Conservation (phyloP, 495 filamentous ascomycete genomes). For the Lichenothelia convexa region DNA sequence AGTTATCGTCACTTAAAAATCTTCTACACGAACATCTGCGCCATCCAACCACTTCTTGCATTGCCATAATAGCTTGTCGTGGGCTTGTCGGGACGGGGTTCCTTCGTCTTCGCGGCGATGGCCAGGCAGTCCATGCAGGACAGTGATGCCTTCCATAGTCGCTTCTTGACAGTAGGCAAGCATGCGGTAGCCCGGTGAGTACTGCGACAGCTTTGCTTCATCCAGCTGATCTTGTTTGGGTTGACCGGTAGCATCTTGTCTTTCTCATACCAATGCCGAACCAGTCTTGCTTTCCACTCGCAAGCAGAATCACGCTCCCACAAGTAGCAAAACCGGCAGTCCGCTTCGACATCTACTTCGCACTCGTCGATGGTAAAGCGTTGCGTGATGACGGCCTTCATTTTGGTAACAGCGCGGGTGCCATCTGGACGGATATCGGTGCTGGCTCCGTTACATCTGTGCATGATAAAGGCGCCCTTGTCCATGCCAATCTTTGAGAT, state of each 20-base stretch:
- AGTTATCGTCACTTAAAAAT: no score
- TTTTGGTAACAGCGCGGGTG: conserved; percentile 15
- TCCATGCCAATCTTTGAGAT: conserved; percentile 11
- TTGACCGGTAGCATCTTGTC: conserved; percentile 13
- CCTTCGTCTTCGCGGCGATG: conserved; percentile 26
- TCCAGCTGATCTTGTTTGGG: conserved; percentile 10
- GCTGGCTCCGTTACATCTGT: conserved; percentile 13
- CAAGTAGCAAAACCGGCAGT: conserved; percentile 17
- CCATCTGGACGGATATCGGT: conserved; percentile 13
- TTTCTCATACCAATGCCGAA: conserved; percentile 18
- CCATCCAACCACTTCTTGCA: conserved; percentile 32
- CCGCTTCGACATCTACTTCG: conserved; percentile 15
- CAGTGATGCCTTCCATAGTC: conserved; percentile 25
- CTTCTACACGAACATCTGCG: background rate
- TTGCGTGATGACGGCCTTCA: conserved; percentile 19
- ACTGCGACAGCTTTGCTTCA: conserved; percentile 6
- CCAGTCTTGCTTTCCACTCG: conserved; percentile 12
- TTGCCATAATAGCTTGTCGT: conserved; percentile 28
- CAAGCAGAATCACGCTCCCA: conserved; percentile 8
- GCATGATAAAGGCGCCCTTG: conserved; percentile 13
- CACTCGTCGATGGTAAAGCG: conserved; percentile 12
- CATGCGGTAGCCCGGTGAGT: conserved; percentile 12
- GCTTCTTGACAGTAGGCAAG: conserved; percentile 27
- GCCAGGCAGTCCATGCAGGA: conserved; percentile 28
- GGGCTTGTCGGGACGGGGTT: conserved; percentile 25